These are phyloP conservation scores for Dipteronia sinensis DNA, from an alignment of 345 rosid species.

Conservation along the genomic window DNA sequence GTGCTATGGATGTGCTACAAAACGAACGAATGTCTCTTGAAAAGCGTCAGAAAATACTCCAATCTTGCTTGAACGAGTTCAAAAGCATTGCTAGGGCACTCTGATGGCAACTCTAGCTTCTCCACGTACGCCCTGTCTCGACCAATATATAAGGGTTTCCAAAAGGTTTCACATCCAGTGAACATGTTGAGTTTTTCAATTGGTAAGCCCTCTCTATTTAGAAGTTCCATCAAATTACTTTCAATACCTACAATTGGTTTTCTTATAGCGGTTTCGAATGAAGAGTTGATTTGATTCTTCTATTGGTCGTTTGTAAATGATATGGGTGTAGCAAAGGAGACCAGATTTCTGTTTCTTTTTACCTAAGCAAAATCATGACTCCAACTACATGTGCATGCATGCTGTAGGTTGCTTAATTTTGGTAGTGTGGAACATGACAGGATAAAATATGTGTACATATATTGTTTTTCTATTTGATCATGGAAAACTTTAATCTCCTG, in stretches of 20 bases:
- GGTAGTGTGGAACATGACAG: neutral
- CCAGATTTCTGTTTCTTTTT: neutral
- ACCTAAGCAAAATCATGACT: neutral
- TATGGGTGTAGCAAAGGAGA: neutral
- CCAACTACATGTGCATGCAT: conserved; percentile 7
- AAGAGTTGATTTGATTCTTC: neutral
- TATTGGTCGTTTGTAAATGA: neutral
- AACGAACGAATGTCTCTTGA: conserved; percentile 74
- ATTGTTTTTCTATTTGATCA: too few relatives aligned
- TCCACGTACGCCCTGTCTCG: conserved; percentile 5
- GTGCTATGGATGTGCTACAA: conserved; percentile 75
- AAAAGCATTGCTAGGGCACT: conserved; percentile 72
- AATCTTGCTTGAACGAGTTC: conserved; percentile 86
- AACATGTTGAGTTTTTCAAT: neutral
- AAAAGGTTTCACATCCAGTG: conserved; percentile 29
- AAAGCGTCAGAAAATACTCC: conserved; percentile 85
- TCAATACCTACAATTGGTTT: neutral
- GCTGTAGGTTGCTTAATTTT: neutral
- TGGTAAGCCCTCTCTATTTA: neutral
- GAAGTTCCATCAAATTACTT: neutral
- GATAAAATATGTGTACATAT: neutral
- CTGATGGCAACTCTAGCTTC: conserved; percentile 26
- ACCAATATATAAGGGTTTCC: conserved; percentile 9
- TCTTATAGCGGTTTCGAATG: neutral
- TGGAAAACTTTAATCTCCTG: too few relatives aligned